phyloP scores from a whole-genome alignment of 345 rosid species.

The Acer yangbiense region DNA sequence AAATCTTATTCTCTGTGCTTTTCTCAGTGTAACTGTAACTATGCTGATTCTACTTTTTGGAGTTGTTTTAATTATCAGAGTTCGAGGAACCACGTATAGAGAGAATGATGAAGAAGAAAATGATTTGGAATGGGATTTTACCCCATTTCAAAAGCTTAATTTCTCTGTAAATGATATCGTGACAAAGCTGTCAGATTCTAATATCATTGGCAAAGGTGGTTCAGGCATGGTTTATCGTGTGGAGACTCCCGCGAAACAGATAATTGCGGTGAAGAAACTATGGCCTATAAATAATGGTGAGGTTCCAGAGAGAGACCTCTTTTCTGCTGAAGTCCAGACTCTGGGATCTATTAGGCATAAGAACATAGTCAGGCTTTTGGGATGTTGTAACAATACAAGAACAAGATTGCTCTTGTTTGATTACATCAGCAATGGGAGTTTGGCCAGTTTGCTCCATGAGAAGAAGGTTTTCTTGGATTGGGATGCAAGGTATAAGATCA shows the following conservation, averaged over 20 bases:
- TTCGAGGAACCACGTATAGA: conserved; percentile 27
- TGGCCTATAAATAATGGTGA: conserved; percentile 60
- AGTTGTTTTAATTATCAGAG: conserved; percentile 38
- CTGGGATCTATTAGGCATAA: conserved; percentile 73
- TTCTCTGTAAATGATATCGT: conserved; percentile 54
- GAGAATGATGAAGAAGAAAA: conserved; percentile 36
- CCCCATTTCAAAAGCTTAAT: conserved; percentile 69
- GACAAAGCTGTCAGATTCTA: conserved; percentile 51
- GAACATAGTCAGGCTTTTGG: conserved; percentile 71
- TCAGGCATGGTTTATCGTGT: conserved; percentile 74
- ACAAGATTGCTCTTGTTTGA: conserved; percentile 67
- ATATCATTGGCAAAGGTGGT: conserved; percentile 62
- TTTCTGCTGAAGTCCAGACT: conserved; percentile 68
- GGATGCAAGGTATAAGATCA: conserved; percentile 68
- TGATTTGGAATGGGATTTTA: conserved; percentile 53
- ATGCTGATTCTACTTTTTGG: conserved; percentile 38
- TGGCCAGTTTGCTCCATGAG: conserved; percentile 64
- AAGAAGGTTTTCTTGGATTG: conserved; percentile 51
- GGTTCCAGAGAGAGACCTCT: conserved; percentile 52
- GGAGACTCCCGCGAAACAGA: conserved; percentile 51
- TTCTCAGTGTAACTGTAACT: conserved; percentile 44
- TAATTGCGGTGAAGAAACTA: conserved; percentile 72
- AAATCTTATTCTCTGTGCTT: conserved; percentile 39
- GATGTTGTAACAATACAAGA: conserved; percentile 61
- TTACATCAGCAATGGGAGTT: conserved; percentile 66